These are phyloP conservation scores for Penicillium italicum DNA, from an alignment of 2,329 filamentous ascomycete genomes.

Conservation along the genomic window DNA sequence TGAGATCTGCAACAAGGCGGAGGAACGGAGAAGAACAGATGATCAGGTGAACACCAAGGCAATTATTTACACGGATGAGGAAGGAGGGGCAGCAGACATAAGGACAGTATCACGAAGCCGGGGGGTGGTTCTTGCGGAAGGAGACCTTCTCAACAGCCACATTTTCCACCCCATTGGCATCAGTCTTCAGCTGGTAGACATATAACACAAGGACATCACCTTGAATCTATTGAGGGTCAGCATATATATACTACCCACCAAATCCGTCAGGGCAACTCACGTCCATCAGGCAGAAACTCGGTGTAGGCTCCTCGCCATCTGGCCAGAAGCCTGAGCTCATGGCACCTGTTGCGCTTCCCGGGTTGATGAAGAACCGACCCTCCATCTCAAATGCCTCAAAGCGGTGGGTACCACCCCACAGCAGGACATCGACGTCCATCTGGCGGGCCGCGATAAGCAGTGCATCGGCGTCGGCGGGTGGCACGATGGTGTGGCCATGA, in stretches of 20 bases:
- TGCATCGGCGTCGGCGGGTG: constrained; percentile 63
- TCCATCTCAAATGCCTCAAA: constrained; percentile 71
- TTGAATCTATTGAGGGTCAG: constrained; percentile 64
- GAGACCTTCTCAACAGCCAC: constrained; percentile 84
- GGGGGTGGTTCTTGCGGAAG: constrained; percentile 71
- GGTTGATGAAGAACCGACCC: constrained; percentile 68
- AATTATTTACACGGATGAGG: constrained; percentile 31
- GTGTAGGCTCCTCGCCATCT: constrained; percentile 67
- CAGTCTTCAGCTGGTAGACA: constrained; percentile 81
- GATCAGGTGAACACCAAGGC: constrained; percentile 13
- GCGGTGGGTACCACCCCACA: constrained; percentile 67
- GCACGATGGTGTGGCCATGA: constrained; percentile 67
- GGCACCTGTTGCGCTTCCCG: constrained; percentile 64
- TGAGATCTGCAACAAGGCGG: background rate
- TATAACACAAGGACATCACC: constrained; percentile 94
- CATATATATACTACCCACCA: background rate
- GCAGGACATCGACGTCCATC: constrained; percentile 67
- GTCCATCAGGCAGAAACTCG: constrained; percentile 97
- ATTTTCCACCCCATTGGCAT: constrained; percentile 71
- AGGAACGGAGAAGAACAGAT: background rate
- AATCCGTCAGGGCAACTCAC: constrained; percentile 56
- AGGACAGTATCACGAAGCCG: constrained; percentile 46
- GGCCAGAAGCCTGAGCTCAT: constrained; percentile 59
- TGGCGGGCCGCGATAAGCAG: constrained; percentile 65
- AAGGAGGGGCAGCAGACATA: constrained; percentile 1